Conservation (phyloP, 192 early-diverging fungal species). For the Geranomyces variabilis region DNA sequence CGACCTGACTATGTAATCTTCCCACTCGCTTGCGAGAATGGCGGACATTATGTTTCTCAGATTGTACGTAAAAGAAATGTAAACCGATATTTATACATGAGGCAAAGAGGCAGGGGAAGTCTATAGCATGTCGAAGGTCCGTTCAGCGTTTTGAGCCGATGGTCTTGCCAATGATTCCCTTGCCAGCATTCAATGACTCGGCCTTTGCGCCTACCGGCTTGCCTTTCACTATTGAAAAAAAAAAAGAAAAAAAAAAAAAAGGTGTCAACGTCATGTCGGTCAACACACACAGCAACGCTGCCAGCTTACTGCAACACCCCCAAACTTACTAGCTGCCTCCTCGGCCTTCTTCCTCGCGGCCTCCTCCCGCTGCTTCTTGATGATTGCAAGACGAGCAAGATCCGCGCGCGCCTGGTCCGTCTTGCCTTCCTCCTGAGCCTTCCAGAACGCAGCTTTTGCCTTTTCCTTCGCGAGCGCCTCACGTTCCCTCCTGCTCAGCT, state of each 20-base stretch:
- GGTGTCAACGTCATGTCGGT: neutral
- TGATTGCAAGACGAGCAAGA: slow-evolving; percentile 57
- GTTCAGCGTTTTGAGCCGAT: slow-evolving; percentile 31
- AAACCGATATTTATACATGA: no score
- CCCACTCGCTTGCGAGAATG: no score
- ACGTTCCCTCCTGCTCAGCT: slow-evolving; percentile 41
- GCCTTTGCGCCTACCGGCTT: slow-evolving; percentile 35
- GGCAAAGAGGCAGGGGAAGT: no score
- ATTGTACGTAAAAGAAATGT: no score
- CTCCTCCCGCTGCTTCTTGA: slow-evolving; percentile 59
- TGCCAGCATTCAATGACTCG: slow-evolving; percentile 48
- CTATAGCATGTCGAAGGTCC: no score
- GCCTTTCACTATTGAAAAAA: slow-evolving; percentile 39
- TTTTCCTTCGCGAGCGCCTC: slow-evolving; percentile 54
- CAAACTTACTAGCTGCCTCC: slow-evolving; percentile 37
- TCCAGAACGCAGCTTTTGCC: slow-evolving; percentile 52
- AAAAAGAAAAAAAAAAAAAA: neutral
- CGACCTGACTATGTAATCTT: no score
- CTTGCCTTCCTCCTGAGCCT: slow-evolving; percentile 56
- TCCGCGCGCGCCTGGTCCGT: slow-evolving; percentile 59
- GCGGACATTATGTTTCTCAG: no score
- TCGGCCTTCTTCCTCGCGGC: slow-evolving; percentile 50
- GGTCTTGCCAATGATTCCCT: slow-evolving; percentile 38
- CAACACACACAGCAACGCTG: neutral
- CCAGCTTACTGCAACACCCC: no score